Conservation (phyloP, 306 rosid genomes). For the Acacia confusa region DNA sequence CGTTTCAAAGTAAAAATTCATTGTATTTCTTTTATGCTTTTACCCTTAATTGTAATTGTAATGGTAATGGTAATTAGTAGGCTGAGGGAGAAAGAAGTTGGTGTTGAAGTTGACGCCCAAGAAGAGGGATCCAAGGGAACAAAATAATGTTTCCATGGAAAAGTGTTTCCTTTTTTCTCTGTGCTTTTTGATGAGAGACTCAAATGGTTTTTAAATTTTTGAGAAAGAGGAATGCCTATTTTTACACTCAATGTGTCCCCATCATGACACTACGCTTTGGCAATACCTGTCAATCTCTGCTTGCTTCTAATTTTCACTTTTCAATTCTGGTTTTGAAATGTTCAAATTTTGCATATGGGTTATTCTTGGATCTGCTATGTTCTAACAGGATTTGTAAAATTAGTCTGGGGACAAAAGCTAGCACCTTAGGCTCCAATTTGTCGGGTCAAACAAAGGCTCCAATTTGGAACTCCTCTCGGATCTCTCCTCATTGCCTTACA, state of each 20-base stretch:
- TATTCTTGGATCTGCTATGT: neutral
- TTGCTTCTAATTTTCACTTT: neutral
- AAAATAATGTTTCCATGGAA: constrained; percentile 47
- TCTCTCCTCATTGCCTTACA: no score
- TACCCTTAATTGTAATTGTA: no score
- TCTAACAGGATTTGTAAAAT: neutral
- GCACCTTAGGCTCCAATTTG: neutral
- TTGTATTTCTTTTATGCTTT: no score
- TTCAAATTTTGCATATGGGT: neutral
- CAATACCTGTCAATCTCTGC: neutral
- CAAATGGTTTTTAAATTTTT: neutral
- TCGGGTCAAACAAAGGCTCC: neutral
- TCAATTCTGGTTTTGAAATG: neutral
- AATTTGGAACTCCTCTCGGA: neutral
- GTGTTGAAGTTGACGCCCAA: neutral
- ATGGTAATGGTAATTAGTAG: no score
- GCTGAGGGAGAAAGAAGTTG: neutral
- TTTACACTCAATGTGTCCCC: constrained; percentile 7
- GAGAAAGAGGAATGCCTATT: constrained; percentile 12
- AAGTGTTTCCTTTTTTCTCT: neutral
- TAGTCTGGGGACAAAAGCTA: neutral
- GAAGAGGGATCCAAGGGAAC: constrained; percentile 53
- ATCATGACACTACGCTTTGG: constrained; percentile 8
- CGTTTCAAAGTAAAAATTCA: no score
- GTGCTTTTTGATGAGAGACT: constrained; percentile 5